These are phyloP conservation scores for Arctostaphylos glauca DNA, from an alignment of 148 eudicot species.

Conservation along the genomic window DNA sequence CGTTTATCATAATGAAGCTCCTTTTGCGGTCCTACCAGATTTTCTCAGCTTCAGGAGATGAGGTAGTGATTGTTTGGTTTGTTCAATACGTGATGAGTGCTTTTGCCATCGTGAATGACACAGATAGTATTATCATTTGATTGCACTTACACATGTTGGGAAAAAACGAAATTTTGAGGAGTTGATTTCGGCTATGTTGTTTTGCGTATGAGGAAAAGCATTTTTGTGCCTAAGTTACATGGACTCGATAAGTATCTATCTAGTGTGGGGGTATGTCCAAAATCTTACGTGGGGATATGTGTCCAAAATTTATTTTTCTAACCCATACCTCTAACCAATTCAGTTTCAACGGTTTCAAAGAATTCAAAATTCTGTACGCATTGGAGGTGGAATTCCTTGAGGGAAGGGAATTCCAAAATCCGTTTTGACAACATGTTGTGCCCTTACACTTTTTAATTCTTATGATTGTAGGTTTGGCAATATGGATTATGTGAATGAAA, in stretches of 20 bases:
- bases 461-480: too few species aligned
- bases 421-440: too few species aligned
- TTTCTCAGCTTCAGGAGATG: conserved; percentile 19
- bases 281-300: neutral
- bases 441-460: too few species aligned
- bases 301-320: neutral
- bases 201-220: neutral
- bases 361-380: neutral
- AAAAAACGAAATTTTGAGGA: neutral
- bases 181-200: neutral
- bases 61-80: conserved; percentile 24
- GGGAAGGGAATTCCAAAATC: too few species aligned
- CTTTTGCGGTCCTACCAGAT: conserved; percentile 19
- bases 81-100: neutral
- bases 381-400: too few species aligned
- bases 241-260: neutral
- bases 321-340: neutral
- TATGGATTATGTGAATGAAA: too few species aligned
- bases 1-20: neutral
- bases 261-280: neutral
- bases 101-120: neutral
- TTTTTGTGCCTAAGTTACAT: neutral
- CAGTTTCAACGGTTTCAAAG: neutral
- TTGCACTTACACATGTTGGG: neutral
- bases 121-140: neutral